Conservation (phyloP, 2,329 filamentous ascomycete genomes). For the Rosellinia necatrix region DNA sequence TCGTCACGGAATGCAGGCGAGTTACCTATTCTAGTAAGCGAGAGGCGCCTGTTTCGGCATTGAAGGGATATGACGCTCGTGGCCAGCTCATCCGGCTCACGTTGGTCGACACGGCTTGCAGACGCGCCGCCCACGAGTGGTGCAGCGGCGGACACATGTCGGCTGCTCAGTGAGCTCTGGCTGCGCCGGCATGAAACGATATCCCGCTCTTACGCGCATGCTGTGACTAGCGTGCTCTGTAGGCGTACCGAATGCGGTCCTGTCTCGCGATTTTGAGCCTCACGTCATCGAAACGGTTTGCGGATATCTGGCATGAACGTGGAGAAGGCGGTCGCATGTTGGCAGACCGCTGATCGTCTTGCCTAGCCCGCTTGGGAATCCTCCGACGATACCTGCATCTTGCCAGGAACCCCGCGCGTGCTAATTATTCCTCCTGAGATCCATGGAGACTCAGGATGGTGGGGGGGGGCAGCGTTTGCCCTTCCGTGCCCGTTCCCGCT, state of each 20-base stretch:
- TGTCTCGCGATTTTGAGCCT: slow-evolving; percentile 26
- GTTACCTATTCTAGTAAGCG: slow-evolving; percentile 20
- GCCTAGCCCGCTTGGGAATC: slow-evolving; percentile 24
- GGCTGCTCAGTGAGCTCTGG: neutral
- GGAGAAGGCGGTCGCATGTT: slow-evolving; percentile 28
- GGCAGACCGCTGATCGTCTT: slow-evolving; percentile 28
- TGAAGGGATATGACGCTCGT: slow-evolving; percentile 1
- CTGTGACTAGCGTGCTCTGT: neutral
- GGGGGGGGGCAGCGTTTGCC: neutral
- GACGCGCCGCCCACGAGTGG: neutral
- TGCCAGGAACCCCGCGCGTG: slow-evolving; percentile 7
- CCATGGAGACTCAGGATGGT: neutral
- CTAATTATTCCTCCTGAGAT: slow-evolving; percentile 23
- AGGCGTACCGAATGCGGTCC: slow-evolving; percentile 20
- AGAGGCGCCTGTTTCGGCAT: slow-evolving; percentile 15
- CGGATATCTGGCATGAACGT: slow-evolving; percentile 31
- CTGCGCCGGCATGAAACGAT: neutral
- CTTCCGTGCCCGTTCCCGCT: neutral
- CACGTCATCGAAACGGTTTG: slow-evolving; percentile 25
- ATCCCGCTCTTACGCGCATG: slow-evolving; percentile 10
- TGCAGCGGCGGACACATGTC: neutral
- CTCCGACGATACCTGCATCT: slow-evolving; percentile 20
- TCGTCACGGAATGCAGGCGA: too few relatives aligned
- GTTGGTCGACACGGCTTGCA: neutral
- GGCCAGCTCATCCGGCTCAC: slow-evolving; percentile 4